phyloP scores from a whole-genome alignment of 768 basidiomycete species.

The Tubosaeta sp. region DNA sequence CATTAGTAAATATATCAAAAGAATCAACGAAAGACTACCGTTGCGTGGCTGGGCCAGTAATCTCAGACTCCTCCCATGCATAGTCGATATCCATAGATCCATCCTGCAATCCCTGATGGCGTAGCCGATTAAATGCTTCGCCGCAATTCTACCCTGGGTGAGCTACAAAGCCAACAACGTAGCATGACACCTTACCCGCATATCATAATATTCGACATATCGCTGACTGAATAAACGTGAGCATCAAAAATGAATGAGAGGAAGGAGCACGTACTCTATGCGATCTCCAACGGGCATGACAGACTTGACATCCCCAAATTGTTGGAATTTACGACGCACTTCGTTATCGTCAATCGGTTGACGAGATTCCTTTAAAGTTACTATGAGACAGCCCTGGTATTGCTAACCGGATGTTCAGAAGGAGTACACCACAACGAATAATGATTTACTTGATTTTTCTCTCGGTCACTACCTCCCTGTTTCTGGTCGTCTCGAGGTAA shows the following conservation, averaged over 20 bases:
- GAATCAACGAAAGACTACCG: constrained; percentile 26
- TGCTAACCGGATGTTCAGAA: constrained; percentile 39
- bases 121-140: constrained; percentile 74
- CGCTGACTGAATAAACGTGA: constrained; percentile 57
- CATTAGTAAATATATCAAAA: constrained; percentile 3
- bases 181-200: constrained; percentile 48
- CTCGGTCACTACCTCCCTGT: constrained; percentile 50
- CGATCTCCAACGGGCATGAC: constrained; percentile 64
- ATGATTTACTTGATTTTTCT: constrained; percentile 75
- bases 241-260: neutral
- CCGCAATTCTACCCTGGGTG: constrained; percentile 55
- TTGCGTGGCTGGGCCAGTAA: constrained; percentile 43
- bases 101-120: constrained; percentile 75
- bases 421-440: neutral
- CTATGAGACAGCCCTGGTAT: constrained; percentile 80
- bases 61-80: constrained; percentile 74
- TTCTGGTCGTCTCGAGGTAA: constrained; percentile 84
- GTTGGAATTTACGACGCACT: constrained; percentile 79
- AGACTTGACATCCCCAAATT: constrained; percentile 86
- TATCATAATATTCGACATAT: constrained; percentile 93
- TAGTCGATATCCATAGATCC: constrained; percentile 86
- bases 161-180: constrained; percentile 4
- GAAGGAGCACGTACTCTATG: constrained; percentile 43
- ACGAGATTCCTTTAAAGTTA: constrained; percentile 69
- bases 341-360: constrained; percentile 80